Evolutionary conservation across 2,329 filamentous ascomycete genomes (phyloP), one percentile per base, ranked within the genome.

Genomic region (Coniochaeta hoffmannii): DNA sequence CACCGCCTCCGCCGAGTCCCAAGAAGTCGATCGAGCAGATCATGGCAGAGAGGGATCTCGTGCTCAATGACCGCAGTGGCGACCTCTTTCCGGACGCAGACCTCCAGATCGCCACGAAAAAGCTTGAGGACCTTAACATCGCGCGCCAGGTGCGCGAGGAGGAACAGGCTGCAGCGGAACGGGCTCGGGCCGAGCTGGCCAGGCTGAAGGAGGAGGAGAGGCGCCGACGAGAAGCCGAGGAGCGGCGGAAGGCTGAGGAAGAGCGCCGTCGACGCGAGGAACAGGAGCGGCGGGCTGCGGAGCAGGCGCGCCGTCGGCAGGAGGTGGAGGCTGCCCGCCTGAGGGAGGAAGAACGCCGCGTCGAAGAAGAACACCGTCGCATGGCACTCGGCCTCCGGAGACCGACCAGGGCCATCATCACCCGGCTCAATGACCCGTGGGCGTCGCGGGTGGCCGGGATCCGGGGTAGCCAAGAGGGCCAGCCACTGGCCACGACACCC

Each of bases 401-500:
- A 9, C 66, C 69, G 3, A 36, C 34, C 12, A 60, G 59, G 1
- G 57, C 59, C 2, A 56, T 69, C 12, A 65, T 71, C 44, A 46
- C 55, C 0, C 31, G 65, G 9, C 58, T 79, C n/a, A 58, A 64
- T 26, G 41, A 62, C 15, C 4, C 4, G 19, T 78, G 75, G 76
- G 62, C 70, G 10, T 36, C 59, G 1, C 67, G 61, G 34, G 67
- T 78, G n/a, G 49, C 62, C 7, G 56, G 57, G 11, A 73, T 32
- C 11, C 22, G 11, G 8, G 5, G 15, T 56, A 56, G 12, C 60
- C 53, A 15, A 8, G 56, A 53, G 55, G 31, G 64, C 64, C 7
- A 68, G 67, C 3, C 7, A 51, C 67, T 82, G 53, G 75, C 73
- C 56, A 74, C 66, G 54, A 77, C 78, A 10, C 68, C 71, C 7